Base-by-base conservation (phyloP, 495 filamentous ascomycete species). In the Lepidopterella palustris region DNA sequence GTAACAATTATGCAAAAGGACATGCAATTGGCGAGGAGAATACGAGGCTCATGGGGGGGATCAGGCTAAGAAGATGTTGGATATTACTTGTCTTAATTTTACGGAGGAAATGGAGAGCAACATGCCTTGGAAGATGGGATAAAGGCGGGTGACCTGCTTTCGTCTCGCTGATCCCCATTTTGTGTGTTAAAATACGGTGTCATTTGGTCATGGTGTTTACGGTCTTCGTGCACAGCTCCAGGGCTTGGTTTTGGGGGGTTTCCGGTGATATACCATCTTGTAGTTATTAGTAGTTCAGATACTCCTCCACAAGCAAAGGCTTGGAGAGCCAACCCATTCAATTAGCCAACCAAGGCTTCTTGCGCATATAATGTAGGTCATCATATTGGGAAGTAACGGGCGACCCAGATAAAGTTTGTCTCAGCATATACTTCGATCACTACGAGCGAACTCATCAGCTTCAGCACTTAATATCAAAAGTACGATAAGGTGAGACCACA, bases 1-100 rank as follows among this genome's bases (percentile, higher is more conserved):
- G 92, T 97, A 5, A 97, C 92, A 1, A 95, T 97, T 64, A 96
- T 96, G 91, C 90, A 96, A 45, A 70, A 70, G 55, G 68, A 70
- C 42, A 70, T 70, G 4, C 68, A 70, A 52, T 48, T 70, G 5
- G 68, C 68, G 5, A 32, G 68, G 35, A 58, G 68, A 23, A 51
- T 70, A 32, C 53, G 68, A 32, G 68, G 63, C 15, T 62, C 62
- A 6, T 66, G 57, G 53, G 68, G 68, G 8, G 60, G 40, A 3
- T 55, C 59, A 1, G 62, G 68, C 9, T 70, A 57, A 70, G 40
- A n/a, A 18, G 2, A 1, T 13, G 3, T 51, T 51, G 18, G 35
- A 42, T 3, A 13, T 18, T 18, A 21, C 21, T 51, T 51, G 47
- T 51, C 24, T 21, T 42, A 18, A 42, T 2, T 2, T 42, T 42